These are phyloP conservation scores for Agapanthus africanus DNA, from an alignment of 106 monocot species.

Conservation along the genomic window DNA sequence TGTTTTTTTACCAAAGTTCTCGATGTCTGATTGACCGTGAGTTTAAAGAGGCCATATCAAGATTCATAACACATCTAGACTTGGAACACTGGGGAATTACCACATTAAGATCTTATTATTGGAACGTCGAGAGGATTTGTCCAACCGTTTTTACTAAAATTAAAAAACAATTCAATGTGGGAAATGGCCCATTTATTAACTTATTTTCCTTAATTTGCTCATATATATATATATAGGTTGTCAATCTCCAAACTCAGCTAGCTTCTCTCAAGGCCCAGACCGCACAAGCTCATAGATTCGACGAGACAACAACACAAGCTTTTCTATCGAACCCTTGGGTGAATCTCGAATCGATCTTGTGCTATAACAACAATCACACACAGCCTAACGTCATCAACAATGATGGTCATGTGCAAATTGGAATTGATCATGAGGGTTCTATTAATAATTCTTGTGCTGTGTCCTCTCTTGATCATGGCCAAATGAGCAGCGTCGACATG, in stretches of 20 bases:
- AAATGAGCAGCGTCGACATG: conserved; percentile 11
- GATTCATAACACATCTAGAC: too few relatives aligned
- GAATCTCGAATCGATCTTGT: not conserved
- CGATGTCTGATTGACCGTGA: too few relatives aligned
- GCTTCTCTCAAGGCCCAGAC: conserved; percentile 34
- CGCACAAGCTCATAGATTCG: not conserved
- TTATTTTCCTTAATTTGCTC: too few relatives aligned
- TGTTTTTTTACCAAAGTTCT: too few relatives aligned
- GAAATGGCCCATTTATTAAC: too few relatives aligned
- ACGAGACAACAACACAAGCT: not conserved
- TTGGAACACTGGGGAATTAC: too few relatives aligned
- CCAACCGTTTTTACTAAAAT: not conserved
- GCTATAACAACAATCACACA: not conserved
- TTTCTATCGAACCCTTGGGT: conserved; percentile 8
- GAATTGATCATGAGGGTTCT: too few relatives aligned
- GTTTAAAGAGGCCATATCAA: too few relatives aligned
- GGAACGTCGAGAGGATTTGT: too few relatives aligned
- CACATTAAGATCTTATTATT: too few relatives aligned
- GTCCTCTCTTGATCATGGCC: not conserved
- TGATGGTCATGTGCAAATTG: not conserved
- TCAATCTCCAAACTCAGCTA: conserved; percentile 38
- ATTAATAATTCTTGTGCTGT: conserved; percentile 3
- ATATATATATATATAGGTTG: too few relatives aligned
- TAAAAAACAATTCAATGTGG: too few relatives aligned
- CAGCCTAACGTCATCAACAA: not conserved